Conservation (phyloP, 768 basidiomycete genomes). For the Lactarius deliciosus region DNA sequence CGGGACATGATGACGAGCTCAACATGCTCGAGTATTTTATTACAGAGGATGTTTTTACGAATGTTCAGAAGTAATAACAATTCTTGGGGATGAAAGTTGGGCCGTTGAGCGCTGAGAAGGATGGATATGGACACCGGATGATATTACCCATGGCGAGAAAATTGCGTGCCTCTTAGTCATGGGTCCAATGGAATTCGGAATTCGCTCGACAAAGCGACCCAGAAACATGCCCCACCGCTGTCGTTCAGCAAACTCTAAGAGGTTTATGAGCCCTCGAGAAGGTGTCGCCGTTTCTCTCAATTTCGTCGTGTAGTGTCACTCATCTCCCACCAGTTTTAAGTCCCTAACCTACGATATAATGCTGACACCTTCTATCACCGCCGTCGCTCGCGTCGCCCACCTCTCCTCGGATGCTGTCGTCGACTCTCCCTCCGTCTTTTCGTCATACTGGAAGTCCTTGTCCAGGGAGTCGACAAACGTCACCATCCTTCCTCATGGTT, state of each 20-base stretch:
- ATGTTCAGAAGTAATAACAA: too few relatives aligned
- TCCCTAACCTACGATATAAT: background rate
- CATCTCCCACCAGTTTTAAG: background rate
- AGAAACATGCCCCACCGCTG: background rate
- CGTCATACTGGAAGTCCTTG: conserved; percentile 47
- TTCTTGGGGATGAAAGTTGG: too few relatives aligned
- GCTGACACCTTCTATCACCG: conserved; percentile 32
- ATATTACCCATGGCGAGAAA: conserved; percentile 15
- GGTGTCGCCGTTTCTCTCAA: background rate
- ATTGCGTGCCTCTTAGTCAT: conserved; percentile 36
- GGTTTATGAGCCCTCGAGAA: background rate
- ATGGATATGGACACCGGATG: too few relatives aligned
- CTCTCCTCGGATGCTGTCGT: conserved; percentile 67
- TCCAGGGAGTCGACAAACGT: conserved; percentile 37
- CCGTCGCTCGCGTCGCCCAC: conserved; percentile 70
- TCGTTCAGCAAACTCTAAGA: conserved; percentile 2
- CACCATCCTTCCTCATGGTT: conserved; percentile 57
- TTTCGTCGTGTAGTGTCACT: background rate
- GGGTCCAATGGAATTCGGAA: conserved; percentile 1
- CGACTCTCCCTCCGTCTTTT: conserved; percentile 43
- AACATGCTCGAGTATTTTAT: too few relatives aligned
- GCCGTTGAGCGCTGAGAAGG: too few relatives aligned
- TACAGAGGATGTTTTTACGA: too few relatives aligned
- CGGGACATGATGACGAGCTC: too few relatives aligned
- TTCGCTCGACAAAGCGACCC: background rate